Conservation (phyloP, 805 yeast species). For the Saturnispora ahearnii region DNA sequence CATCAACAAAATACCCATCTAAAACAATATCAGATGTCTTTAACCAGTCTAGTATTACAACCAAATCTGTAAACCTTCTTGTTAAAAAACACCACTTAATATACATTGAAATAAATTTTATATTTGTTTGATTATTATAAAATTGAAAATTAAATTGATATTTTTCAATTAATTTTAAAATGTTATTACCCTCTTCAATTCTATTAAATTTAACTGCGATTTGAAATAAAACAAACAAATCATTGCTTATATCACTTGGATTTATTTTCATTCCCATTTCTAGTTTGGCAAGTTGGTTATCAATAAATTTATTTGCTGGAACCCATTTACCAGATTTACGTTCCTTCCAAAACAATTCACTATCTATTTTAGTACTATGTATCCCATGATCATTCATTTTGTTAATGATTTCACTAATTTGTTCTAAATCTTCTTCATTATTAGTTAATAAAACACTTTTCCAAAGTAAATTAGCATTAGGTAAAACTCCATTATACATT, state of each 20-base stretch:
- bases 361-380: slow-evolving; percentile 1
- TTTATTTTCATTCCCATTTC: background rate
- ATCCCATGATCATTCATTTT: slow-evolving; percentile 1
- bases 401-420: slow-evolving; percentile 11
- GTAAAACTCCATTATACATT: slow-evolving; percentile 20
- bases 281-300: slow-evolving; percentile 3
- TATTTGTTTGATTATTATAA: slow-evolving; percentile 7
- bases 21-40: slow-evolving; percentile 3
- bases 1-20: slow-evolving; percentile 10
- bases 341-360: slow-evolving; percentile 19
- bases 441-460: slow-evolving; percentile 12
- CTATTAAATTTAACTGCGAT: slow-evolving; percentile 9
- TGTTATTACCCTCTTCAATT: background rate
- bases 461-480: slow-evolving; percentile 15
- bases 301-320: slow-evolving; percentile 7
- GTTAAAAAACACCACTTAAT: slow-evolving; percentile 11
- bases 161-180: slow-evolving; percentile 2
- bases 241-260: slow-evolving; percentile 3
- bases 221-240: slow-evolving; percentile 11
- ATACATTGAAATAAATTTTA: slow-evolving; percentile 11
- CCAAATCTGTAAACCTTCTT: slow-evolving; percentile 8
- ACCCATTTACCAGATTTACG: slow-evolving; percentile 11
- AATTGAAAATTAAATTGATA: slow-evolving; percentile 4
- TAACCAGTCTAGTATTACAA: slow-evolving; percentile 12
- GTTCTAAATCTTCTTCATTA: slow-evolving; percentile 12